phyloP scores from a whole-genome alignment of 768 basidiomycete genomes.

The Macrolepiota dolichaula region DNA sequence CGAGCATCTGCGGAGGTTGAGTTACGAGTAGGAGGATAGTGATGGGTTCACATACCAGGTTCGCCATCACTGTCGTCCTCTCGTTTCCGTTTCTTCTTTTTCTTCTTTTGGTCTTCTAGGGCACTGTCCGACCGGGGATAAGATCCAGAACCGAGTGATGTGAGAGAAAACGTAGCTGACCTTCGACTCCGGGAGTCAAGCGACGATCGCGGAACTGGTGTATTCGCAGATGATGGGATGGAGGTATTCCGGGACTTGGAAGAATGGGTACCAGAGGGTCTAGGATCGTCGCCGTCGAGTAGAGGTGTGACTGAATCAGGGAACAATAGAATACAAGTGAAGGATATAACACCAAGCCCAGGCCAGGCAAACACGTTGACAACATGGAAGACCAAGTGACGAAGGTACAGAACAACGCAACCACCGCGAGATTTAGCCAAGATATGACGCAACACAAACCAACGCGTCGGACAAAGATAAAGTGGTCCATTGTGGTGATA shows the following conservation, averaged over 20 bases:
- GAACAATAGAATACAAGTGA: background rate
- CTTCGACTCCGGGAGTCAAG: conserved; percentile 57
- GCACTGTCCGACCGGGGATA: conserved; percentile 16
- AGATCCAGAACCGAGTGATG: conserved; percentile 6
- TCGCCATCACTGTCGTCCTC: conserved; percentile 73
- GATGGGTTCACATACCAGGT: conserved; percentile 36
- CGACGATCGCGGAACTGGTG: conserved; percentile 51
- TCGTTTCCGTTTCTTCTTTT: conserved; percentile 85
- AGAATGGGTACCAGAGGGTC: conserved; percentile 25
- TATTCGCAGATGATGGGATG: conserved; percentile 38
- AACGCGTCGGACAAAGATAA: conserved; percentile 17
- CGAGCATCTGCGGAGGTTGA: conserved; percentile 39
- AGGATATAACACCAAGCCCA: background rate
- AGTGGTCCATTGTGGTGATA: conserved; percentile 4
- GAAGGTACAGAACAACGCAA: background rate
- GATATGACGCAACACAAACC: conserved; percentile 22
- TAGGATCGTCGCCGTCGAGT: conserved; percentile 48
- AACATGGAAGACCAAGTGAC: background rate
- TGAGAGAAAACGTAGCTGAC: conserved; percentile 32
- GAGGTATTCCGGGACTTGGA: conserved; percentile 48
- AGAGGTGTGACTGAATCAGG: conserved; percentile 34
- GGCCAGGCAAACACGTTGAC: background rate
- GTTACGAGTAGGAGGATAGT: conserved; percentile 3
- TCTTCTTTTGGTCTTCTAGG: conserved; percentile 62
- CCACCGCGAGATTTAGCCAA: background rate